Conservation (phyloP, 768 basidiomycete genomes). For the Rickenella mellea region DNA sequence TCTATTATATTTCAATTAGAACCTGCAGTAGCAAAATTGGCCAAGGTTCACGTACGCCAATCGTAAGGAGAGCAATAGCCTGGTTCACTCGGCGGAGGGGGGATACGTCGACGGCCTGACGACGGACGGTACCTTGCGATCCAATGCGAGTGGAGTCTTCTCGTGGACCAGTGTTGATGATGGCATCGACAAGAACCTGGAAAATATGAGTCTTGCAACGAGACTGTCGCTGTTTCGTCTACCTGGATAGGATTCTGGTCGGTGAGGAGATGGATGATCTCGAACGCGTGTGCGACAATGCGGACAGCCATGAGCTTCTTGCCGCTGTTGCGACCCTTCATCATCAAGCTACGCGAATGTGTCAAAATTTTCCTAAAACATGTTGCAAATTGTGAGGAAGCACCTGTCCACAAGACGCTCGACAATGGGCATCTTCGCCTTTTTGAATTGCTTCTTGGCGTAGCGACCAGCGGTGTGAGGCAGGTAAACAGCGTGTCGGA, state of each 20-base stretch:
- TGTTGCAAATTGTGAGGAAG: constrained; percentile 14
- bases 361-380: background rate
- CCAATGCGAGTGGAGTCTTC: constrained; percentile 99
- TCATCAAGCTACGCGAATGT: constrained; percentile 71
- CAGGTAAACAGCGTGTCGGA: constrained; percentile 93
- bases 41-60: constrained; percentile 59
- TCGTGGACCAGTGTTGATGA: constrained; percentile 98
- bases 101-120: constrained; percentile 99
- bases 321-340: constrained; percentile 99
- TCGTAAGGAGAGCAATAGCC: constrained; percentile 88
- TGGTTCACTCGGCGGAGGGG: constrained; percentile 98
- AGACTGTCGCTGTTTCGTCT: constrained; percentile 22
- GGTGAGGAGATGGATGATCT: constrained; percentile 99
- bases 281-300: constrained; percentile 98
- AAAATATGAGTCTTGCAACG: background rate
- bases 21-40: background rate
- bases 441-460: constrained; percentile 99
- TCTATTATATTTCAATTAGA: constrained; percentile 34
- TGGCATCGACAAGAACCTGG: constrained; percentile 92
- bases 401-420: constrained; percentile 97
- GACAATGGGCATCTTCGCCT: constrained; percentile 99
- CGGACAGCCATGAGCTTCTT: constrained; percentile 98
- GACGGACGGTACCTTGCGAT: constrained; percentile 98
- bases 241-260: constrained; percentile 99
- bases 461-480: constrained; percentile 99